Percentiles rank a stretch among this genome's conserved stretches.
Conservation (phyloP, 805 yeast species). For the Hanseniaspora osmophila region DNA sequence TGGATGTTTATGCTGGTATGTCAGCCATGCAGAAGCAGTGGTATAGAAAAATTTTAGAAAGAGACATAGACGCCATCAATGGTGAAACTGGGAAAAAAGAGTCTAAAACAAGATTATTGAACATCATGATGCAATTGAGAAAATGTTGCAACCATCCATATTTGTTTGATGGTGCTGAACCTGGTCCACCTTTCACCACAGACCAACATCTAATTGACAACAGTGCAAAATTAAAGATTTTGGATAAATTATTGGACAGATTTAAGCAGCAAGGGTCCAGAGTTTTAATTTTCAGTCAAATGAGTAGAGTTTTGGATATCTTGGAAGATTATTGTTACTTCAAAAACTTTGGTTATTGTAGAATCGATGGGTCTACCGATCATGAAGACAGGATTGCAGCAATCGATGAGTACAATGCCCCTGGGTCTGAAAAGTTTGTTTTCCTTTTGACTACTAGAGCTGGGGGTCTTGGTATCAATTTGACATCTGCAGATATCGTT, state of each 20-base stretch:
- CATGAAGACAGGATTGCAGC: conserved; percentile 63
- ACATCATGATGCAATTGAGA: conserved; percentile 74
- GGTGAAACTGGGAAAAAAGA: conserved; percentile 68
- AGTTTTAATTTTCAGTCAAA: conserved; percentile 67
- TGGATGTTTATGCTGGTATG: conserved; percentile 63
- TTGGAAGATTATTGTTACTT: conserved; percentile 67
- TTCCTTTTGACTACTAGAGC: conserved; percentile 73
- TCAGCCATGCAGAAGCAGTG: conserved; percentile 65
- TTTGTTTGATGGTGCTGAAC: conserved; percentile 76
- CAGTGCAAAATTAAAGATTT: conserved; percentile 55
- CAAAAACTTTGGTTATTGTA: conserved; percentile 54
- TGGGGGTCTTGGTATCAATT: conserved; percentile 78
- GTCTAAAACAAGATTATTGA: conserved; percentile 58
- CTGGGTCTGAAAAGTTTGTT: conserved; percentile 57
- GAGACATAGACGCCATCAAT: conserved; percentile 73
- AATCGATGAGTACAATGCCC: conserved; percentile 69
- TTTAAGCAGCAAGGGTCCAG: conserved; percentile 58
- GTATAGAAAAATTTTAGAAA: conserved; percentile 65
- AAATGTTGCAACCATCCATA: conserved; percentile 82
- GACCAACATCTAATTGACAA: conserved; percentile 71
- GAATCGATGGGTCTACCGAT: conserved; percentile 76
- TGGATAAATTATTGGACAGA: conserved; percentile 52
- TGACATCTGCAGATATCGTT: conserved; percentile 70
- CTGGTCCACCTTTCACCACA: conserved; percentile 78
- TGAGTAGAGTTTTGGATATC: conserved; percentile 72